Percentiles rank a stretch among this genome's conserved stretches.
Conservation (phyloP, 768 basidiomycete species). For the Crassisporium funariophilum region DNA sequence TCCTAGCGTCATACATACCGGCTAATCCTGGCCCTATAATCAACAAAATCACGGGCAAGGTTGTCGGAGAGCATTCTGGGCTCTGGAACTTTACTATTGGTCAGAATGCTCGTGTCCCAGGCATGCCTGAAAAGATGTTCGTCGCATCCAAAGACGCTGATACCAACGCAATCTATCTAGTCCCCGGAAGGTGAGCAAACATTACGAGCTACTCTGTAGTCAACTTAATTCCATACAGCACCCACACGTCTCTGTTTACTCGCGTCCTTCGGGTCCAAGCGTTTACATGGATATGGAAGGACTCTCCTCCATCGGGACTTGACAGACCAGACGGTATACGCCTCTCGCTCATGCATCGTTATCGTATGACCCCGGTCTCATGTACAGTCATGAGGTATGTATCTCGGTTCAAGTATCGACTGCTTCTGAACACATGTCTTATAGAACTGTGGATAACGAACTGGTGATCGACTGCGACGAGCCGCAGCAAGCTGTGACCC, state of each 20-base stretch:
- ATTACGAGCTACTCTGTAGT: conserved; percentile 1
- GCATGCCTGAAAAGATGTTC: conserved; percentile 64
- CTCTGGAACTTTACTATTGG: conserved; percentile 88
- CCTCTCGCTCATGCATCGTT: conserved; percentile 64
- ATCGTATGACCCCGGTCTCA: conserved; percentile 58
- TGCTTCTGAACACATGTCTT: conserved; percentile 20
- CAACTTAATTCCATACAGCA: conserved; percentile 35
- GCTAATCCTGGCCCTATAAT: conserved; percentile 72
- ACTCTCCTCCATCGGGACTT: conserved; percentile 51
- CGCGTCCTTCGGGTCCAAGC: conserved; percentile 40
- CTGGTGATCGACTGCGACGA: conserved; percentile 53
- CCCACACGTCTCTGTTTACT: conserved; percentile 59
- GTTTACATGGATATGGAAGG: conserved; percentile 81
- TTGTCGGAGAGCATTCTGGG: conserved; percentile 66
- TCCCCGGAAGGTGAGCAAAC: conserved; percentile 61
- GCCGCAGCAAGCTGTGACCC: conserved; percentile 68
- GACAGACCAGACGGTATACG: conserved; percentile 45
- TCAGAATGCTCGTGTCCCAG: conserved; percentile 69
- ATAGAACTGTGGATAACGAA: conserved; percentile 22
- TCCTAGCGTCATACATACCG: conserved; percentile 75
- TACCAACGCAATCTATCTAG: conserved; percentile 73
- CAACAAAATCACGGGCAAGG: conserved; percentile 52
- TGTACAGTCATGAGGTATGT: conserved; percentile 57
- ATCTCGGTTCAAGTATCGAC: neutral
- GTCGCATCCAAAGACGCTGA: conserved; percentile 70